These are phyloP conservation scores for Lasiodiplodia gonubiensis DNA, from an alignment of 2,329 filamentous ascomycete species.

Conservation along the genomic window DNA sequence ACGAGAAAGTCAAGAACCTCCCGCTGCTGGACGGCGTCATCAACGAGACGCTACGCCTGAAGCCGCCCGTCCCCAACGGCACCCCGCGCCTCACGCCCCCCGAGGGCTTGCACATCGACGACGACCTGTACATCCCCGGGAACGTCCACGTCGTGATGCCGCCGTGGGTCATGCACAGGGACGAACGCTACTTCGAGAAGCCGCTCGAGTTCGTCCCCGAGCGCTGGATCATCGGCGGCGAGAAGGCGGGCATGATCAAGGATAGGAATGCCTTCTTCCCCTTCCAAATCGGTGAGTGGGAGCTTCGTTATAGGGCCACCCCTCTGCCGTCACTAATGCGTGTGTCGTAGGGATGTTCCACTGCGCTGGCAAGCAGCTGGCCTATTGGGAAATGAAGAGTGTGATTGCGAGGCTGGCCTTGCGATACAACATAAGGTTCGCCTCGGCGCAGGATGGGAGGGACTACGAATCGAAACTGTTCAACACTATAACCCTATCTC, in stretches of 20 bases:
- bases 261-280: constrained; percentile 32
- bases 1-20: constrained; percentile 32
- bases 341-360: constrained; percentile 65
- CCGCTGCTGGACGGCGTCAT: constrained; percentile 47
- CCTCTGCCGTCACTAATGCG: neutral
- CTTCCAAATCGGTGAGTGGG: constrained; percentile 16
- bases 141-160: constrained; percentile 40
- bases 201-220: constrained; percentile 41
- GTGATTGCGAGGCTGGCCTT: constrained; percentile 67
- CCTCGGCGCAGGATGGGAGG: constrained; percentile 43
- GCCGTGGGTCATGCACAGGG: constrained; percentile 39
- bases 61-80: constrained; percentile 47
- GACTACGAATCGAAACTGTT: constrained; percentile 40
- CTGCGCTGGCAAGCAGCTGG: constrained; percentile 74
- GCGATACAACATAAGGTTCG: constrained; percentile 62
- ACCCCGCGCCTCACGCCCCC: constrained; percentile 45
- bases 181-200: constrained; percentile 31
- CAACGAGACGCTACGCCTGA: constrained; percentile 50
- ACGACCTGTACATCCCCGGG: constrained; percentile 44
- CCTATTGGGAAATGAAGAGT: constrained; percentile 70
- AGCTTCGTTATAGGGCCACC: neutral
- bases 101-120: constrained; percentile 43
- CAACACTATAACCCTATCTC: constrained; percentile 38
- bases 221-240: constrained; percentile 38
- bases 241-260: constrained; percentile 40